A percentile compares a stretch with the other conserved stretches of the same genome.
Evolutionary conservation across 208 protist species (phyloP).

Genomic region (Leishmania aethiopica): DNA sequence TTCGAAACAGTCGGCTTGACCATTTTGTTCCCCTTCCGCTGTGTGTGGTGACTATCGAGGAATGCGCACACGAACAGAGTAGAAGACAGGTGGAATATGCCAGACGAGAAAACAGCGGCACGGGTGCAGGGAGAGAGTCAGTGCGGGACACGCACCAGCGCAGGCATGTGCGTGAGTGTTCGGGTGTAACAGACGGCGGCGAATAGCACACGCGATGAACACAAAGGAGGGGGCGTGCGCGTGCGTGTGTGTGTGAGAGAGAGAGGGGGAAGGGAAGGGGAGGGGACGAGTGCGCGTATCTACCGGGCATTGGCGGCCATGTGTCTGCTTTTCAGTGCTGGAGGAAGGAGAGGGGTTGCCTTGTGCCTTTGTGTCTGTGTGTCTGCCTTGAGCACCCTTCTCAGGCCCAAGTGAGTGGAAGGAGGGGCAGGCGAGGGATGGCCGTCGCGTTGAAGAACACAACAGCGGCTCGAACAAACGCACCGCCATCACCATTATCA

Average conservation of each 20-base stretch:
- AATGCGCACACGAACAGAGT: neutral
- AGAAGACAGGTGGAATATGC: neutral
- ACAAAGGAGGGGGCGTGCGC: neutral
- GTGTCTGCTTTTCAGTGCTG: neutral
- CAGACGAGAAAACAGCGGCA: slow-evolving; percentile 9
- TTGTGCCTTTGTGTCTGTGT: neutral
- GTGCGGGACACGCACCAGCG: neutral
- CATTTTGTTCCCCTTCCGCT: slow-evolving; percentile 60
- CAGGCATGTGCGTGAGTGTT: neutral
- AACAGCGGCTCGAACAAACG: neutral
- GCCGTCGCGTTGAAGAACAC: neutral
- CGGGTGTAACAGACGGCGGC: neutral
- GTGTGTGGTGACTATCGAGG: slow-evolving; percentile 18
- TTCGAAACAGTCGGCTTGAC: slow-evolving; percentile 93
- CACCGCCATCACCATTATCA: neutral
- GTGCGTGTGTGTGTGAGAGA: neutral
- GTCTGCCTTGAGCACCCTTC: neutral
- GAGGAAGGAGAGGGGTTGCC: neutral
- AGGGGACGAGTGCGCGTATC: neutral
- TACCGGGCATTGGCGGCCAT: neutral
- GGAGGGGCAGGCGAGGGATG: neutral
- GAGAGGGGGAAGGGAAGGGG: neutral
- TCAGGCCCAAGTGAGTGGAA: neutral
- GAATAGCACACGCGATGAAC: neutral
- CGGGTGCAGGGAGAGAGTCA: slow-evolving; percentile 9